Percentiles rank a stretch among this genome's conserved stretches.
Evolutionary conservation across 257 asterid species (phyloP).

Genomic region (Anisodus acutangulus): DNA sequence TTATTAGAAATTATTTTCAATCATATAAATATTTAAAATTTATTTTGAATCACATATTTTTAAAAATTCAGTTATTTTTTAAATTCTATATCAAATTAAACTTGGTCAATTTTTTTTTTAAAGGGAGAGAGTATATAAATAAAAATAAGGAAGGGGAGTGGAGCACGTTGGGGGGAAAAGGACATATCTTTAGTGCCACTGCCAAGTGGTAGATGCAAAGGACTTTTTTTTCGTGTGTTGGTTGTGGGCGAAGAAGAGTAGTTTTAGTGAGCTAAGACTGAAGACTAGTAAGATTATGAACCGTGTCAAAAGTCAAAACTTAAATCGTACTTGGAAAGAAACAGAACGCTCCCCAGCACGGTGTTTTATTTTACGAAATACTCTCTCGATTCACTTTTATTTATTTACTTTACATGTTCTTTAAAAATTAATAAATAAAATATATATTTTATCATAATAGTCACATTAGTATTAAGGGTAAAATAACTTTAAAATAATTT

Average conservation of each 20-base stretch:
- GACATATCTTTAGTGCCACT: background rate
- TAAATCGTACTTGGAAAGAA: background rate
- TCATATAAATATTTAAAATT: no score
- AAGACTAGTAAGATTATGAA: slow-evolving; percentile 25
- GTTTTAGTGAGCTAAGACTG: slow-evolving; percentile 35
- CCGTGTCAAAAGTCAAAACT: slow-evolving; percentile 28
- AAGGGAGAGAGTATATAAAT: background rate
- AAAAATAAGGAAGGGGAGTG: background rate
- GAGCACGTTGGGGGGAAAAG: slow-evolving; percentile 22
- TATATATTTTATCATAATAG: no score
- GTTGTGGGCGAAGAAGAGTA: background rate
- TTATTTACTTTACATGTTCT: no score
- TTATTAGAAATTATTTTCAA: no score
- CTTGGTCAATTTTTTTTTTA: no score
- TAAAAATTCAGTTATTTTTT: no score
- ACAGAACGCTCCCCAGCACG: background rate
- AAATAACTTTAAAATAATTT: no score
- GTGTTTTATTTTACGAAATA: background rate
- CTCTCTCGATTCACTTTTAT: no score
- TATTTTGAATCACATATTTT: no score
- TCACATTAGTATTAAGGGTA: no score
- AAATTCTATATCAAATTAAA: no score
- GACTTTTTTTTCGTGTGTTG: background rate
- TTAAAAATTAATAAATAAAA: no score
- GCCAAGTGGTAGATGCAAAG: slow-evolving; percentile 25